A percentile compares a stretch with the other conserved stretches of the same genome.
Evolutionary conservation across 257 asterid genomes (phyloP).

Genomic region (Solanum paucissectum): DNA sequence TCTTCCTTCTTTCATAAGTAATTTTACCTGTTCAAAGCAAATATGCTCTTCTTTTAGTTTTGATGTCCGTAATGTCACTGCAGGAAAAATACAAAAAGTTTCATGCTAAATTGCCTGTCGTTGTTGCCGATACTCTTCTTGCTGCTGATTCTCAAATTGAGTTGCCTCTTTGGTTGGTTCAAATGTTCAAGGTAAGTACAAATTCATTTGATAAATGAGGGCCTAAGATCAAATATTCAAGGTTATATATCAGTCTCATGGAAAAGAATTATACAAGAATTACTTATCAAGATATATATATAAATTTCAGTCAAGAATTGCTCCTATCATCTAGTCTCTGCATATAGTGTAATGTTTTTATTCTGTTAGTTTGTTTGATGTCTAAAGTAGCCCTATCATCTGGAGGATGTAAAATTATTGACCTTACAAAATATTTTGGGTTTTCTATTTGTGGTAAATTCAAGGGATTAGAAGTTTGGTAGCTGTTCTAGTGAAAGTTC

Average conservation of each 20-base stretch:
- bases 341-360: not conserved
- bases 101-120: slow-evolving; percentile 74
- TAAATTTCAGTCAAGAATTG: not conserved
- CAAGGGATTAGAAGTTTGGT: not conserved
- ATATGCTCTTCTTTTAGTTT: not conserved
- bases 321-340: not conserved
- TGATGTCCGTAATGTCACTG: slow-evolving; percentile 8
- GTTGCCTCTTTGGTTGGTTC: slow-evolving; percentile 90
- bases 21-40: not conserved
- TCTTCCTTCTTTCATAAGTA: not conserved
- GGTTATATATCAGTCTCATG: not conserved
- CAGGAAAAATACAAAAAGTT: slow-evolving; percentile 71
- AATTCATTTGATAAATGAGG: not conserved
- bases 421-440: not conserved
- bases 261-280: not conserved
- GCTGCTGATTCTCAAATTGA: slow-evolving; percentile 89
- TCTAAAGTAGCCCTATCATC: not conserved
- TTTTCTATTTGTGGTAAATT: not conserved
- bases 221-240: not conserved
- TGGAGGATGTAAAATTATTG: not conserved
- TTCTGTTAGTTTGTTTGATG: not conserved
- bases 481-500: not conserved
- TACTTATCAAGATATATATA: not conserved
- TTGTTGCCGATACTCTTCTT: slow-evolving; percentile 90
- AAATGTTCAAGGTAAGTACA: slow-evolving; percentile 59